Percentiles rank a stretch among this genome's conserved stretches.
Conservation (phyloP, 352 stramenopile genomes). For the Pythium vanterpoolii region DNA sequence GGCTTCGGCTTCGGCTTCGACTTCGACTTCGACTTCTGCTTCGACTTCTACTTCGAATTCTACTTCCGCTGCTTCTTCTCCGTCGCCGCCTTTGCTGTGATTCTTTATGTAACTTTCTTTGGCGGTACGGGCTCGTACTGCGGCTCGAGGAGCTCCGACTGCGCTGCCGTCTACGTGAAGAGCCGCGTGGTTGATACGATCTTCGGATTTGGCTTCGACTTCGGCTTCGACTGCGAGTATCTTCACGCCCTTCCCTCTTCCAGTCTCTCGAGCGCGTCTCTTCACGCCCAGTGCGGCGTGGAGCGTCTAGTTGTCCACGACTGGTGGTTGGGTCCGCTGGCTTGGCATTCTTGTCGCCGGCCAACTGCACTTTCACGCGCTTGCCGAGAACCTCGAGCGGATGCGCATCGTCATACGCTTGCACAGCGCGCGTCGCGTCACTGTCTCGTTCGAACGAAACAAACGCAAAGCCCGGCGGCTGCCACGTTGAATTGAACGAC, state of each 20-base stretch:
- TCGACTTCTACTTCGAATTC: neutral
- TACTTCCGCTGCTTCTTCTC: neutral
- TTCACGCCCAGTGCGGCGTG: neutral
- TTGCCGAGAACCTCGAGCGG: constrained; percentile 67
- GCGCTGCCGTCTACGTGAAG: neutral
- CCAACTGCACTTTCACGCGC: constrained; percentile 69
- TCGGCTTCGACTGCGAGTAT: neutral
- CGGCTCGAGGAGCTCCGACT: constrained; percentile 2
- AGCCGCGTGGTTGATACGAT: neutral
- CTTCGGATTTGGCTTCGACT: neutral
- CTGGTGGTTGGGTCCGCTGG: neutral
- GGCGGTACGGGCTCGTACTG: neutral
- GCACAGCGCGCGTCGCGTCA: constrained; percentile 45
- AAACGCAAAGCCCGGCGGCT: constrained; percentile 83
- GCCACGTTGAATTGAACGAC: neutral
- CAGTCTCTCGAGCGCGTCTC: neutral
- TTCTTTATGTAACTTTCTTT: neutral
- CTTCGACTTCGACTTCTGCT: constrained; percentile 3
- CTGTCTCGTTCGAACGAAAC: constrained; percentile 51
- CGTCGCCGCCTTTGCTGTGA: neutral
- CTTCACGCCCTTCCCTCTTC: neutral
- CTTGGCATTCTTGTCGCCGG: constrained; percentile 34
- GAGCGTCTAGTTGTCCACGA: neutral
- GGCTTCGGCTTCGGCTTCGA: too few species aligned
- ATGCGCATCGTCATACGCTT: constrained; percentile 31